Conservation (phyloP, 2,329 filamentous ascomycete species). For the Fonsecaea multimorphosa region DNA sequence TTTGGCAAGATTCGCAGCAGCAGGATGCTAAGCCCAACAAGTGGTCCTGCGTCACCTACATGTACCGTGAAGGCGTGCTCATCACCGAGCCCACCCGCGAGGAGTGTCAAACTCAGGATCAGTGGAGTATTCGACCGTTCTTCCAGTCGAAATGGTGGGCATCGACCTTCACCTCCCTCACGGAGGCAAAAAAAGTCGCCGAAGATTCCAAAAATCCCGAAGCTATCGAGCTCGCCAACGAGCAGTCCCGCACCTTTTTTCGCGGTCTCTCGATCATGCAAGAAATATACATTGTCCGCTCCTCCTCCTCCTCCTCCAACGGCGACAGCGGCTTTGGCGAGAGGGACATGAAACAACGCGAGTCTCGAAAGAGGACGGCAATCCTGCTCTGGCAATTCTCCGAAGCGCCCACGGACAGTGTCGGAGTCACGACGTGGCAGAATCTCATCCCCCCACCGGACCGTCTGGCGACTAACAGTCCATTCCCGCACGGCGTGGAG, state of each 20-base stretch:
- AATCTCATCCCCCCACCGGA: slow-evolving; percentile 49
- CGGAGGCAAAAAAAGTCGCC: slow-evolving; percentile 48
- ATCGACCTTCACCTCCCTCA: slow-evolving; percentile 50
- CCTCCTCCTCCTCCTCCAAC: slow-evolving; percentile 33
- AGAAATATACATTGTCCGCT: slow-evolving; percentile 50
- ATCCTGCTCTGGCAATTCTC: slow-evolving; percentile 56
- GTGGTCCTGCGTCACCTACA: slow-evolving; percentile 52
- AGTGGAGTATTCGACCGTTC: slow-evolving; percentile 50
- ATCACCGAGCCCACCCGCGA: slow-evolving; percentile 41
- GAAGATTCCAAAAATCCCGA: slow-evolving; percentile 46
- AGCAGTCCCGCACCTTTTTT: slow-evolving; percentile 47
- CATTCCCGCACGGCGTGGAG: slow-evolving; percentile 38
- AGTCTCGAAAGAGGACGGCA: slow-evolving; percentile 47
- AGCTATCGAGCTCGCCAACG: slow-evolving; percentile 44
- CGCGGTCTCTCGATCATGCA: slow-evolving; percentile 53
- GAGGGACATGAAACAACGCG: slow-evolving; percentile 39
- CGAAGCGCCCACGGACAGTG: slow-evolving; percentile 48
- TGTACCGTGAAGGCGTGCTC: slow-evolving; percentile 49
- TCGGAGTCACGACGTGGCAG: slow-evolving; percentile 54
- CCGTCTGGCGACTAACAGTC: slow-evolving; percentile 47
- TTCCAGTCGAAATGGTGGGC: slow-evolving; percentile 57
- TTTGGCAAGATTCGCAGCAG: slow-evolving; percentile 41
- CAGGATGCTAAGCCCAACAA: slow-evolving; percentile 46
- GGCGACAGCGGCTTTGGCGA: slow-evolving; percentile 41
- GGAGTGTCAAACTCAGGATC: slow-evolving; percentile 34